Base-by-base conservation (phyloP, 1,139 yeast species). In the Lodderomyces beijingensis region DNA sequence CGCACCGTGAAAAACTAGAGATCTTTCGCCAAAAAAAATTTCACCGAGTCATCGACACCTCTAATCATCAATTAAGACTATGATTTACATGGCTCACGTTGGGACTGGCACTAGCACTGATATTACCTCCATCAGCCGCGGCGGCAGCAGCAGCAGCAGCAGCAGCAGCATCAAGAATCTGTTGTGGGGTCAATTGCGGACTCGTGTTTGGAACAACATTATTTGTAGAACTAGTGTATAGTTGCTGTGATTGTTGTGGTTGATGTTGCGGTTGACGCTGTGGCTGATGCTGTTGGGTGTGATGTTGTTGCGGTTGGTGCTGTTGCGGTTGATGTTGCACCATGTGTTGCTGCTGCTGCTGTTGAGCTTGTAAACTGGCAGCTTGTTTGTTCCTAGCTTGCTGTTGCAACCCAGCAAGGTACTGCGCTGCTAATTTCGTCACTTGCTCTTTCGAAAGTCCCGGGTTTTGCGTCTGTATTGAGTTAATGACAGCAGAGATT, bases 401-500 rank as follows among this genome's bases (percentile, higher is more conserved):
- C 12, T 23, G 25, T 14, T 45, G 55, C 31, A 38, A 45, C 28
- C 51, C 32, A 27, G 49, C 35, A 39, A 82, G 59, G 47, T 80
- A 81, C 20, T 79, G 75, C 5, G 84, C 85, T 0, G 89, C 89
- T 40, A 79, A 60, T 44, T 78, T 76, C 0, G 86, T 78, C 2
- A 81, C 88, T 45, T 82, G 87, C 37, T 79, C 85, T 40, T 79
- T 78, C 3, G 81, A 65, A 49, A 80, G 61, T 18, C 70, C 71
- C 1, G 93, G 93, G 48, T 83, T 75, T 48, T 80, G 82, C 13
- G 72, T 65, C 45, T 79, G 84, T 35, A 82, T 79, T 34, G 82
- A 80, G 41, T 73, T 77, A 38, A 83, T 76, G 32, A 83, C 70
- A 2, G 84, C 82, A 5, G 85, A 72, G 3, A 82, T 81, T 47